Evolutionary conservation across 2,329 filamentous ascomycete species (phyloP).

Genomic region (Hypomyces rosellus): DNA sequence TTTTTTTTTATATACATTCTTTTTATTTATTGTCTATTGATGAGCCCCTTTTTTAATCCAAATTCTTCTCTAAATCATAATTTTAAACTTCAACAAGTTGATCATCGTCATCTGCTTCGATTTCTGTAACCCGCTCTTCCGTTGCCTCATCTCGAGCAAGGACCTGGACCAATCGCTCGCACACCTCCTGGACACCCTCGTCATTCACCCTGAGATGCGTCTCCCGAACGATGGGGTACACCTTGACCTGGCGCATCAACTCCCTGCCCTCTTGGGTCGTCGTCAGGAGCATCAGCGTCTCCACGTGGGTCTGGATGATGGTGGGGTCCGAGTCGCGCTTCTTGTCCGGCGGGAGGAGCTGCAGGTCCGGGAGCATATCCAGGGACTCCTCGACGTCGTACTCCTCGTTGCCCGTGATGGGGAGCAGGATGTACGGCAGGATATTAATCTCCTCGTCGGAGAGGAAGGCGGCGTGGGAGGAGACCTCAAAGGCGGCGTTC

Average conservation of each 20-base stretch:
- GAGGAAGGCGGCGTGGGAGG: constrained; percentile 65
- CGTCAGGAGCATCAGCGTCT: constrained; percentile 78
- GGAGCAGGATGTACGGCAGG: constrained; percentile 80
- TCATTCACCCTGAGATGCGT: constrained; percentile 72
- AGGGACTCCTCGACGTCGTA: constrained; percentile 81
- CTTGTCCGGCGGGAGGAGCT: constrained; percentile 86
- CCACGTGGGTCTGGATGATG: constrained; percentile 81
- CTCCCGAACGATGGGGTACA: constrained; percentile 86
- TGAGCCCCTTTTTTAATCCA: background rate
- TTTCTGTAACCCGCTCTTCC: constrained; percentile 39
- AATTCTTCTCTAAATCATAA: background rate
- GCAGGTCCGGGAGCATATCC: constrained; percentile 82
- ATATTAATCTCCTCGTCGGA: constrained; percentile 69
- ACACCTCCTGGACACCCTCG: constrained; percentile 75
- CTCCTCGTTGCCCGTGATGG: constrained; percentile 81
- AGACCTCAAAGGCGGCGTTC: constrained; percentile 80
- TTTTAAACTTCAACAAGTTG: constrained; percentile 48
- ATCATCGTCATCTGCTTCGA: constrained; percentile 46
- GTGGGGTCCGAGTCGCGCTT: constrained; percentile 67
- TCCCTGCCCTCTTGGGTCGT: constrained; percentile 72
- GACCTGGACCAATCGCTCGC: constrained; percentile 84
- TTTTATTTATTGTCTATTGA: too few species aligned
- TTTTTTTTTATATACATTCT: too few species aligned
- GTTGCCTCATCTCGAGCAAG: constrained; percentile 70
- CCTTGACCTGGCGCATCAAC: constrained; percentile 65